A percentile compares a stretch with the other conserved stretches of the same genome.
phyloP scores from a whole-genome alignment of 2,329 filamentous ascomycete species.

The Penicillium sp. region DNA sequence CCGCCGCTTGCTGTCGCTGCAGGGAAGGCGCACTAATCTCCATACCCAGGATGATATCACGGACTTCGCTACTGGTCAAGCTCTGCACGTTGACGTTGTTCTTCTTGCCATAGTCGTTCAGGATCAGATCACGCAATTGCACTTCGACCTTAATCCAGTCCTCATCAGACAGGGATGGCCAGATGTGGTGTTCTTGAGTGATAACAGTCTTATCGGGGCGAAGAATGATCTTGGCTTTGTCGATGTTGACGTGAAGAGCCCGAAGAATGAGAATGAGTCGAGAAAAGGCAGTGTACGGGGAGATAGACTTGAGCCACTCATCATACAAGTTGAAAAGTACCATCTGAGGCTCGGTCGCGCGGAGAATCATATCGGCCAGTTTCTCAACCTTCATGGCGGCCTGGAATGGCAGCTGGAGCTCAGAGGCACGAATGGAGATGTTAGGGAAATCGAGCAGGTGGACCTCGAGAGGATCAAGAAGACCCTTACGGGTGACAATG shows the following conservation, averaged over 20 bases:
- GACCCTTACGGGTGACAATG: conserved; percentile 95
- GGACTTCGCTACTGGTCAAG: conserved; percentile 92
- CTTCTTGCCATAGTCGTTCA: conserved; percentile 99
- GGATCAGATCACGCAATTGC: conserved; percentile 86
- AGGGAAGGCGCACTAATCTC: conserved; percentile 97
- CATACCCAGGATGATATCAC: conserved; percentile 98
- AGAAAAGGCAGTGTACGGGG: conserved; percentile 97
- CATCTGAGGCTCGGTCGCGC: conserved; percentile 99
- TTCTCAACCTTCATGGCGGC: conserved; percentile 99
- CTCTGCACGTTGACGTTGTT: conserved; percentile 99
- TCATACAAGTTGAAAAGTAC: conserved; percentile 98
- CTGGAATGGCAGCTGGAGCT: conserved; percentile 96
- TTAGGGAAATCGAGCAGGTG: conserved; percentile 98
- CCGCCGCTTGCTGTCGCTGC: conserved; percentile 96
- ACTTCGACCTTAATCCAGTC: conserved; percentile 99
- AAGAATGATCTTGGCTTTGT: conserved; percentile 95
- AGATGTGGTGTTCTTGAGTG: conserved; percentile 98
- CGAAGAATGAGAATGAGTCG: conserved; percentile 89
- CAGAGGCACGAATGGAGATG: conserved; percentile 95
- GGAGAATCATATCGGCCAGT: conserved; percentile 96
- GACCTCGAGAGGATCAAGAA: conserved; percentile 94
- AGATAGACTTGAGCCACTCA: conserved; percentile 97
- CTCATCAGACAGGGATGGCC: conserved; percentile 90
- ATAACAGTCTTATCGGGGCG: conserved; percentile 97
- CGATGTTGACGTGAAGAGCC: conserved; percentile 93